Base-by-base conservation (phyloP, 1,284 basidiomycete genomes). In the Moniliophthora roreri region DNA sequence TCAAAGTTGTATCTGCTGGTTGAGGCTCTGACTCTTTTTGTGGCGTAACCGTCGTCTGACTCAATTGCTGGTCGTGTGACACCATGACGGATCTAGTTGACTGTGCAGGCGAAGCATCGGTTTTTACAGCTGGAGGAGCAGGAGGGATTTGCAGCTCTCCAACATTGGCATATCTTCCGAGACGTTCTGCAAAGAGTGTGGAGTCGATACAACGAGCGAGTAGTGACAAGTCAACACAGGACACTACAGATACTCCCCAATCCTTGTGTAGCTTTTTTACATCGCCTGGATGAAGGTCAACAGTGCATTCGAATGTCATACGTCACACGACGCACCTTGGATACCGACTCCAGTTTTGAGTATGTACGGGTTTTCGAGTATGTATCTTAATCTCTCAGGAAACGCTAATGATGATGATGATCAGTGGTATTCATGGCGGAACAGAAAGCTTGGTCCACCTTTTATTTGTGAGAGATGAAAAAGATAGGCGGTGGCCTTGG, bases 341-440 rank as follows among this genome's bases (percentile, higher is more conserved):
- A 91, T 89, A 16, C 75, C 81, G 51, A 89, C 85, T 24, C 89
- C 89, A 3, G 80, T 77, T 67, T 91, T 91, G 38, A 77, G 63
- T 46, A 80, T 75, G 13, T 63, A 60, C 0, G 78, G 66, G 52
- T 81, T 76, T 52, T 72, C 70, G 11, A 91, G 73, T 23, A 90
- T 56, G 1, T 71, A 62, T 37, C 58, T 66, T 0, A 91, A 74
- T 48, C 68, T 73, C 23, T 56, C 59, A 0, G 87, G 87, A 58
- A 89, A 84, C 38, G 64, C 86, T 87, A 56, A 38, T 26, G 39
- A 40, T 50, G 28, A 32, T 6, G 11, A 32, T 11, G 13, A 20
- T 50, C 34, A 37, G 36, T 47, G 42, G 28, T 24, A 21, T 9
- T 50, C 45, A 54, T 34, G 21, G 32, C 4, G 23, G 39, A 34